Evolutionary conservation across 345 rosid species (phyloP).

Genomic region (Dimocarpus longan): DNA sequence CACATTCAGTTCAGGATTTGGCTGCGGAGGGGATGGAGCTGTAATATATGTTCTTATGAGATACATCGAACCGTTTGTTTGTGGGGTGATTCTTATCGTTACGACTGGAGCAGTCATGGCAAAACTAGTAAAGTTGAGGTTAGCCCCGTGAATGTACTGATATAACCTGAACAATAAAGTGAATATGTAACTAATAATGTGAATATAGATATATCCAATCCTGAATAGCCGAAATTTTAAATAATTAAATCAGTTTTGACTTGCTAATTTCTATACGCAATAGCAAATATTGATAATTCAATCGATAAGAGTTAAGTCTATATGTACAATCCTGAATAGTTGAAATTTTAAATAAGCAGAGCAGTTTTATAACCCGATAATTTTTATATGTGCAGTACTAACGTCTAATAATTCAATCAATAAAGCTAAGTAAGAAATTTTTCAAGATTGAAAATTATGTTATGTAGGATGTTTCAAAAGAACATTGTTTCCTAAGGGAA

Average conservation of each 20-base stretch:
- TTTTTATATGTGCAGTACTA: too few relatives aligned
- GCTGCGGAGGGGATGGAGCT: conserved; percentile 35
- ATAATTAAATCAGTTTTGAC: background rate
- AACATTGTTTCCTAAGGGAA: background rate
- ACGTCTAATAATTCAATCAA: too few relatives aligned
- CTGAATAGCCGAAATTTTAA: background rate
- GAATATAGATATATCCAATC: too few relatives aligned
- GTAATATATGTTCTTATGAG: conserved; percentile 27
- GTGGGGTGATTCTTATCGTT: conserved; percentile 29
- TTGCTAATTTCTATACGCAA: too few relatives aligned
- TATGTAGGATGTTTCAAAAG: background rate
- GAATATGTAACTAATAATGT: too few relatives aligned
- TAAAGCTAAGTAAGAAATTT: too few relatives aligned
- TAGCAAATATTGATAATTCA: too few relatives aligned
- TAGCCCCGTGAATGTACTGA: conserved; percentile 50
- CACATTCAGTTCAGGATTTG: conserved; percentile 39
- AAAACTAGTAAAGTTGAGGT: conserved; percentile 29
- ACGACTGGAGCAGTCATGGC: conserved; percentile 47
- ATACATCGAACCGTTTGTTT: conserved; percentile 14
- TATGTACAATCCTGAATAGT: too few relatives aligned
- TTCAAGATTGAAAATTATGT: too few relatives aligned
- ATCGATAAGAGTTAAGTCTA: too few relatives aligned
- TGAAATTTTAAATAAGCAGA: too few relatives aligned
- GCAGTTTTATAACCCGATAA: background rate
- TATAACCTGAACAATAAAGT: conserved; percentile 39